A percentile compares a stretch with the other conserved stretches of the same genome.
Evolutionary conservation across 2,329 filamentous ascomycete genomes (phyloP).

Genomic region (Epichloe bromicola): DNA sequence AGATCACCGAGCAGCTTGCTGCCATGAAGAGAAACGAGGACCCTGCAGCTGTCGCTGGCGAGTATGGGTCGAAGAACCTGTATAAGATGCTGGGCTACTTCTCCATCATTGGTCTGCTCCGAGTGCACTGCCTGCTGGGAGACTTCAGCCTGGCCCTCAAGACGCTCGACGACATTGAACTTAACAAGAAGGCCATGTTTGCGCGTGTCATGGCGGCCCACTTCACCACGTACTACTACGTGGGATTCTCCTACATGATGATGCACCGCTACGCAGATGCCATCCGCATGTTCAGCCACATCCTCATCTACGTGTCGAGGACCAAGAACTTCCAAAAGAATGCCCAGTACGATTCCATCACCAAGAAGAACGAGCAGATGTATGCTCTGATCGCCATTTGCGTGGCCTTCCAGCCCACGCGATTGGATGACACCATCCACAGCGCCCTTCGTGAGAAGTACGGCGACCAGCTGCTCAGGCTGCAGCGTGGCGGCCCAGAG

Average conservation of each 20-base stretch:
- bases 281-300: slow-evolving; percentile 99
- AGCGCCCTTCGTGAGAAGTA: slow-evolving; percentile 97
- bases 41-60: slow-evolving; percentile 72
- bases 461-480: slow-evolving; percentile 90
- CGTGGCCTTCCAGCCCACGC: slow-evolving; percentile 92
- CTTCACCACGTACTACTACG: slow-evolving; percentile 99
- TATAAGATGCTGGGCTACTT: slow-evolving; percentile 99
- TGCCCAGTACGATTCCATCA: slow-evolving; percentile 93
- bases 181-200: slow-evolving; percentile 99
- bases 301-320: slow-evolving; percentile 93
- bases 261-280: slow-evolving; percentile 98
- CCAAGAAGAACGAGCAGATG: slow-evolving; percentile 99
- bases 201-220: slow-evolving; percentile 98
- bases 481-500: slow-evolving; percentile 92
- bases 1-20: slow-evolving; percentile 93
- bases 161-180: slow-evolving; percentile 97
- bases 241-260: slow-evolving; percentile 99
- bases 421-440: slow-evolving; percentile 98
- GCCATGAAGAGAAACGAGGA: slow-evolving; percentile 94
- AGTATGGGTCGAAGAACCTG: slow-evolving; percentile 86
- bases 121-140: slow-evolving; percentile 90
- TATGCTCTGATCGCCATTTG: slow-evolving; percentile 98
- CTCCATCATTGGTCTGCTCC: slow-evolving; percentile 92
- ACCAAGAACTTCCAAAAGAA: slow-evolving; percentile 99
- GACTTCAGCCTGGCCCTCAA: slow-evolving; percentile 98